These are phyloP conservation scores for Anisodus tanguticus DNA, from an alignment of 257 asterid species.

Conservation along the genomic window DNA sequence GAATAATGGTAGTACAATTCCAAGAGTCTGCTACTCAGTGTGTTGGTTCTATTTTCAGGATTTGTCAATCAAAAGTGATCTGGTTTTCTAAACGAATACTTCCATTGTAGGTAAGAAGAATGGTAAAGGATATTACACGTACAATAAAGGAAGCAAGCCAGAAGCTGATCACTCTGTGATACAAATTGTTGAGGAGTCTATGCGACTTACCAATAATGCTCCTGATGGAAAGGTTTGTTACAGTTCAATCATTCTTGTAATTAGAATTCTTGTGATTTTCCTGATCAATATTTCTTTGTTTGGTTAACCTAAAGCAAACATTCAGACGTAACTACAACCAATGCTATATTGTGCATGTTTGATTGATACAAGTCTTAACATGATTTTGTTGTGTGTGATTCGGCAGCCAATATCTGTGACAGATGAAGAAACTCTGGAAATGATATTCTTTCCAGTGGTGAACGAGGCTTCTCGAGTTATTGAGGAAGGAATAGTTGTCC, in stretches of 20 bases:
- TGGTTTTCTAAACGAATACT: not conserved
- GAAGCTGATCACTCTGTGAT: conserved; percentile 25
- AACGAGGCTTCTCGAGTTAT: conserved; percentile 42
- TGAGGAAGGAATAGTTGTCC: conserved; percentile 36
- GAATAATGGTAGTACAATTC: not conserved
- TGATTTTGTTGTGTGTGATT: not conserved
- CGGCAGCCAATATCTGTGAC: conserved; percentile 23
- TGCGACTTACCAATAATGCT: conserved; percentile 6
- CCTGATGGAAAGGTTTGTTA: conserved; percentile 32
- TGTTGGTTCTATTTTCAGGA: not conserved
- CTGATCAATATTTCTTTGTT: too few relatives aligned
- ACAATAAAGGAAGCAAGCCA: conserved; percentile 30
- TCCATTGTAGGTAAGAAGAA: conserved; percentile 26
- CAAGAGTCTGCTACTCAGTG: not conserved
- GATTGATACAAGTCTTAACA: not conserved
- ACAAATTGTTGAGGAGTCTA: conserved; percentile 28
- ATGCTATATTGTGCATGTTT: not conserved
- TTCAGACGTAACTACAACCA: not conserved
- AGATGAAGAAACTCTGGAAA: conserved; percentile 31
- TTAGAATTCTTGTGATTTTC: not conserved
- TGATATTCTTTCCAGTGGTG: conserved; percentile 42
- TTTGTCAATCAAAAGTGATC: not conserved
- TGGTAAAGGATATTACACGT: conserved; percentile 25
- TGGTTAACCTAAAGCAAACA: not conserved
- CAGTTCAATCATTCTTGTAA: not conserved